Evolutionary conservation across 805 yeast genomes (phyloP), one percentile per base, ranked within the genome.

Genomic region (Metschnikowia arizonensis): DNA sequence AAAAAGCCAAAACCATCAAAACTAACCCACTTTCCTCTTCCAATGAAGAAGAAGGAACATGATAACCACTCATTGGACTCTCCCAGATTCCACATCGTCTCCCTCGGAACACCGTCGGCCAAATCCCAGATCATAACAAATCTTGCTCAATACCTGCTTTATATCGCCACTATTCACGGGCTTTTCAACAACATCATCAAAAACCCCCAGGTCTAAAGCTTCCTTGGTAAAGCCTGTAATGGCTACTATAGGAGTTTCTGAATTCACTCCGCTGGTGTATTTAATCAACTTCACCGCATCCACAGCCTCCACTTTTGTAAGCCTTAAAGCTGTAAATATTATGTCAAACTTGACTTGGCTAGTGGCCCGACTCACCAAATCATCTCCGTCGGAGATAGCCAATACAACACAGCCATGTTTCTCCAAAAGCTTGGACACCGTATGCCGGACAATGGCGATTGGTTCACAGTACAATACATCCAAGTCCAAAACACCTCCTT

Each of bases 381-480:
- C 97, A 49, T 88, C 91, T 1, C 95, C 96, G 47, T 82, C 81
- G 0, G 81, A 70, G 5, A 87, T 85, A 2, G 85, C 72, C 4
- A 87, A 85, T 7, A 88, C 96, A 10, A 83, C 79, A 65, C 96
- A 88, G 1, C 95, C 95, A 19, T 82, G 59, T 42, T 74, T 72
- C 48, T 80, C 87, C 47, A 91, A 68, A 50, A 82, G 73, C 47
- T 75, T 78, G 34, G 80, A 76, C 23, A 83, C 75, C 11, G 87
- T 73, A 56, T 78, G 86, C 40, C 95, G 66, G 53, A 87, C 82
- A 46, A 84, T 84, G 0, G 96, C 93, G 48, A 87, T 86, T 2
- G 93, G 88, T 56, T 88, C 96, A 63, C 97, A 89, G 11, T 88
- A 69, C 37, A 91, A 68, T 4, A 89, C 82, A 60, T 87, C 90